Conservation (phyloP, 2,329 filamentous ascomycete genomes). For the Neurospora sp. region DNA sequence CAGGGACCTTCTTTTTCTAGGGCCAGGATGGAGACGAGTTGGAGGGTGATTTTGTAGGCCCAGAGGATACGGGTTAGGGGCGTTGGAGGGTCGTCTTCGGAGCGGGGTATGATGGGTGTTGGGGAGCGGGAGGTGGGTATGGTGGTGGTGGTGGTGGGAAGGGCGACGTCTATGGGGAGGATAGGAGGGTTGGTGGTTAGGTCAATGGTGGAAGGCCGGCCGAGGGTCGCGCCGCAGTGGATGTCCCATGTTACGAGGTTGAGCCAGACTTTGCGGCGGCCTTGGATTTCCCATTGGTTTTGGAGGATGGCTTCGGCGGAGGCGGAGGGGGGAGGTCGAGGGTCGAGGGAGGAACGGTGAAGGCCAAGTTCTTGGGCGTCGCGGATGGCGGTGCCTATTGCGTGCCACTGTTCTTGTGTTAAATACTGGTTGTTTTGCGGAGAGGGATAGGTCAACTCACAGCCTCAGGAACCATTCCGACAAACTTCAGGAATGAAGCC, state of each 20-base stretch:
- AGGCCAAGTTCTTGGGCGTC: conserved; percentile 55
- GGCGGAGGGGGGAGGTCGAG: conserved; percentile 30
- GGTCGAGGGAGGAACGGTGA: conserved; percentile 43
- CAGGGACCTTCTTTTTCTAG: conserved; percentile 47
- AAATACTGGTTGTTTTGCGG: conserved; percentile 3
- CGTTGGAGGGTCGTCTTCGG: conserved; percentile 42
- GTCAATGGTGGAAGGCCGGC: conserved; percentile 47
- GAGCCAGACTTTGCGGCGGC: conserved; percentile 45
- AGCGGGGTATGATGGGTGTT: conserved; percentile 36
- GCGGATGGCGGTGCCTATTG: conserved; percentile 44
- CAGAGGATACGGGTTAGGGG: conserved; percentile 44
- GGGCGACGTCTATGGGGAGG: conserved; percentile 41
- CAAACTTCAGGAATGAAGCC: conserved; percentile 47
- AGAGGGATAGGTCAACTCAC: conserved; percentile 23
- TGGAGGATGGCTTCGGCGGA: conserved; percentile 40
- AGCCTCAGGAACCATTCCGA: conserved; percentile 47
- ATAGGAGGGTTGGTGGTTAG: conserved; percentile 35
- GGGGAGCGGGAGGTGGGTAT: conserved; percentile 29
- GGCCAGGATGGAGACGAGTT: conserved; percentile 42
- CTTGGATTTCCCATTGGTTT: conserved; percentile 49
- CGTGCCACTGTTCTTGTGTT: conserved; percentile 37
- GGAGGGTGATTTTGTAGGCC: conserved; percentile 35
- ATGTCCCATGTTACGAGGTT: conserved; percentile 44
- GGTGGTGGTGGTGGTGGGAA: conserved; percentile 23
- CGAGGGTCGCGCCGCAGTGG: conserved; percentile 42